phyloP scores from a whole-genome alignment of 768 basidiomycete species.

The Agaricus subrufescens region DNA sequence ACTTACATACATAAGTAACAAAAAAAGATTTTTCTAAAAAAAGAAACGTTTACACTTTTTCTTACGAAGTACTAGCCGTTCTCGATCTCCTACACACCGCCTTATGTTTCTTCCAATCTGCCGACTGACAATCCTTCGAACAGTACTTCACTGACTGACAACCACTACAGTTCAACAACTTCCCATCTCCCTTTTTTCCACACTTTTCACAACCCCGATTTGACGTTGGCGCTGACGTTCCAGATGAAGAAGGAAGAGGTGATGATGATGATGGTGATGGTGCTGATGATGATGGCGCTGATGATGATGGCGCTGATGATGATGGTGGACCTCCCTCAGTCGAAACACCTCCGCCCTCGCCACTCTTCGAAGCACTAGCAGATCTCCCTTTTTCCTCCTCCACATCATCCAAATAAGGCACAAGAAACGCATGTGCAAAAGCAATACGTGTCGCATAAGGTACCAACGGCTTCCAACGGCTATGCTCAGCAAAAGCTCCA shows the following conservation, averaged over 20 bases:
- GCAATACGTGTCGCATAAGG: conserved; percentile 45
- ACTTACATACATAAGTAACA: too few species aligned
- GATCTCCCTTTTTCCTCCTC: neutral
- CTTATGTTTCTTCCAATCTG: conserved; percentile 46
- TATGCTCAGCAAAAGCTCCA: conserved; percentile 26
- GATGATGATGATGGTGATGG: too few species aligned
- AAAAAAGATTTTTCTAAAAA: too few species aligned
- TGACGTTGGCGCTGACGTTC: too few species aligned
- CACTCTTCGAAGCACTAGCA: too few species aligned
- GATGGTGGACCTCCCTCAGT: too few species aligned
- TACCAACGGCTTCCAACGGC: conserved; percentile 34
- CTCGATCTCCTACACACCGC: conserved; percentile 16
- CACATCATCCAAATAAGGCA: conserved; percentile 39
- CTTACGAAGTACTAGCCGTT: too few species aligned
- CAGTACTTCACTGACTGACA: conserved; percentile 41
- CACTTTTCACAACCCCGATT: conserved; percentile 12
- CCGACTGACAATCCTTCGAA: conserved; percentile 38
- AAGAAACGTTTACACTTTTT: too few species aligned
- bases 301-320: too few species aligned
- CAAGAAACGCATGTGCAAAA: conserved; percentile 48
- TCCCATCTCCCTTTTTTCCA: conserved; percentile 15
- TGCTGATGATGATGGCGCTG: too few species aligned
- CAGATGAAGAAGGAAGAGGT: too few species aligned
- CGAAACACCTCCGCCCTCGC: too few species aligned
- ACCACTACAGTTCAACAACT: conserved; percentile 26